Base-by-base conservation (phyloP, 2,329 filamentous ascomycete genomes). In the Xylaria polymorpha region DNA sequence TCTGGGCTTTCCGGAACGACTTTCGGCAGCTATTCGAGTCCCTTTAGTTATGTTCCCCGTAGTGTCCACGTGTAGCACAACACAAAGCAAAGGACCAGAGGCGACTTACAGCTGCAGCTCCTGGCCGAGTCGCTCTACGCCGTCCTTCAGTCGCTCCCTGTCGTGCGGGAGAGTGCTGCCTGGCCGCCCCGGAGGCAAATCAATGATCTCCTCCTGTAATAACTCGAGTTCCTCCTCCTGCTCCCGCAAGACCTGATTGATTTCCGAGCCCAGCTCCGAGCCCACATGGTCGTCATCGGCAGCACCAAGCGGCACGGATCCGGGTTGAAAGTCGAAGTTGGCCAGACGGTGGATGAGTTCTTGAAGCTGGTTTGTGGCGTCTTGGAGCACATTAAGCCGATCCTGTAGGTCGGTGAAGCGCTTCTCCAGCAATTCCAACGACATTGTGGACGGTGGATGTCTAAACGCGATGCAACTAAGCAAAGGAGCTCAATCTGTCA, bases 161-260 rank as follows among this genome's bases (percentile, higher is more conserved):
- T 92, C 90, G 67, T 86, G 86, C 69, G 89, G 87, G 69, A 84
- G 84, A 57, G 87, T 83, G 74, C 83, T 88, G 20, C 85, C 85
- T 56, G 83, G 81, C 66, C 78, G 79, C 2, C 84, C 84, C 3
- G 84, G 79, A 43, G 87, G 84, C 32, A 94, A 81, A 74, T 93
- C 93, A 70, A 92, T 87, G 35, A 93, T 86, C 76, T 97, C 94
- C 77, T 96, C 93, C 57, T 85, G 85, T 41, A 98, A 78, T 20
- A 96, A 81, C 79, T 97, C 94, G 72, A 96, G 87, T 68, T 97
- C 93, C 71, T 97, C 93, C 75, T 97, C 91, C 59, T 92, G 88
- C 66, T 92, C 90, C 74, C 93, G 91, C 69, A 98, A 81, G 20
- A 87, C 87, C 76, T 93, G 90, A 73, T 91, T 90, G 71, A 98